A percentile compares a stretch with the other conserved stretches of the same genome.
Evolutionary conservation across 352 stramenopile genomes (phyloP).

Genomic region (Hyaloperonospora brassicae): DNA sequence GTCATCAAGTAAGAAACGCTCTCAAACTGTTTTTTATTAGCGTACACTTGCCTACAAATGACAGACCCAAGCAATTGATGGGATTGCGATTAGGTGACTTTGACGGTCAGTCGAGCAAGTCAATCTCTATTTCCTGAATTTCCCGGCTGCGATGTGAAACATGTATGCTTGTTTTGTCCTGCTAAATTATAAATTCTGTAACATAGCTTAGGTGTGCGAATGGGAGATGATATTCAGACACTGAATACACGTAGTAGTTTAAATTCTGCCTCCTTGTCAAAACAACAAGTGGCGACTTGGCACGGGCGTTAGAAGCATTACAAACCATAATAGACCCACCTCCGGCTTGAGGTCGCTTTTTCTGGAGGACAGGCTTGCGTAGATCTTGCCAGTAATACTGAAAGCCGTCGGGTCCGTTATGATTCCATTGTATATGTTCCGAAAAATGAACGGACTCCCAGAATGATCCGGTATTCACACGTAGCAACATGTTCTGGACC

Average conservation of each 20-base stretch:
- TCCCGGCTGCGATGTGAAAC: conserved; percentile 5
- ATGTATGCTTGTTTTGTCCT: conserved; percentile 25
- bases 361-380: not conserved
- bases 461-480: not conserved
- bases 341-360: conserved; percentile 11
- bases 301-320: conserved; percentile 12
- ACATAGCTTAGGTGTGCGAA: conserved; percentile 19
- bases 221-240: conserved; percentile 24
- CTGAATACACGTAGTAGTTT: conserved; percentile 17
- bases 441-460: conserved; percentile 30
- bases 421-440: conserved; percentile 37
- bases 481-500: conserved; percentile 6
- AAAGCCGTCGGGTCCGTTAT: conserved; percentile 30
- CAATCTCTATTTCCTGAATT: conserved; percentile 11
- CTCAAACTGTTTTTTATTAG: conserved; percentile 3
- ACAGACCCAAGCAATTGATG: conserved; percentile 17
- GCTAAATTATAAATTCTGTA: conserved; percentile 22
- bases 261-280: conserved; percentile 17
- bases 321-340: conserved; percentile 25
- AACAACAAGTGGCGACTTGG: conserved; percentile 9
- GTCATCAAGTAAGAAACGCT: not conserved
- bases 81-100: conserved; percentile 18
- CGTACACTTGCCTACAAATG: conserved; percentile 9
- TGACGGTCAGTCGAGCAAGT: conserved; percentile 8
- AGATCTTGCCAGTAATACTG: conserved; percentile 28